These are phyloP conservation scores for Gossypium thurberi DNA, from an alignment of 345 rosid genomes.

Conservation along the genomic window DNA sequence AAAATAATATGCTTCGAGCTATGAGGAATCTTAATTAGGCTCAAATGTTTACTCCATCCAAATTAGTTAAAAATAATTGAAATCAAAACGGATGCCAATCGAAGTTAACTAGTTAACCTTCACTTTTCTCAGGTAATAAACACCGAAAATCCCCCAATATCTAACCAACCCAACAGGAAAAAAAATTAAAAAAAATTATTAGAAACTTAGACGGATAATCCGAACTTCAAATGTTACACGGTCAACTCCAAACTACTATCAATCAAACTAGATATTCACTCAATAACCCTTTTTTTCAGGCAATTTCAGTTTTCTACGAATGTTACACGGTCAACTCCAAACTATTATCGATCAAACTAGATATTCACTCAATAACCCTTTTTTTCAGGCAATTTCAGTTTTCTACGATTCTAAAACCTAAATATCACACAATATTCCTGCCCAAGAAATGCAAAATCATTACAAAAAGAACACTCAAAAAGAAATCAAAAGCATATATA, in stretches of 20 bases:
- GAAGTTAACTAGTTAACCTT: background rate
- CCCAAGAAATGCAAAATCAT: background rate
- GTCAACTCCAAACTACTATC: background rate
- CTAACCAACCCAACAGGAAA: background rate
- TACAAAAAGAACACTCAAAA: background rate
- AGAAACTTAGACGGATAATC: background rate
- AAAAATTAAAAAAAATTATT: background rate
- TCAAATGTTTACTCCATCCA: background rate
- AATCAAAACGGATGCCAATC: background rate
- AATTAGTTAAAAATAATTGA: background rate
- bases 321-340: background rate
- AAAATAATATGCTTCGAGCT: background rate
- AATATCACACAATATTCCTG: background rate
- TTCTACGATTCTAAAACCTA: background rate
- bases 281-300: background rate
- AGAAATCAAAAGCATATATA: background rate
- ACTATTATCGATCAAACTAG: background rate
- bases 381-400: background rate
- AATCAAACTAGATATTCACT: background rate
- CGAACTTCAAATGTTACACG: background rate
- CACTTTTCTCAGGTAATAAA: background rate
- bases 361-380: background rate
- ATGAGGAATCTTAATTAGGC: background rate
- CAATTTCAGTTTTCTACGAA: background rate
- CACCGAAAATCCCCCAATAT: background rate